Conservation (phyloP, 1,284 basidiomycete genomes). For the Papiliotrema nemorosa region DNA sequence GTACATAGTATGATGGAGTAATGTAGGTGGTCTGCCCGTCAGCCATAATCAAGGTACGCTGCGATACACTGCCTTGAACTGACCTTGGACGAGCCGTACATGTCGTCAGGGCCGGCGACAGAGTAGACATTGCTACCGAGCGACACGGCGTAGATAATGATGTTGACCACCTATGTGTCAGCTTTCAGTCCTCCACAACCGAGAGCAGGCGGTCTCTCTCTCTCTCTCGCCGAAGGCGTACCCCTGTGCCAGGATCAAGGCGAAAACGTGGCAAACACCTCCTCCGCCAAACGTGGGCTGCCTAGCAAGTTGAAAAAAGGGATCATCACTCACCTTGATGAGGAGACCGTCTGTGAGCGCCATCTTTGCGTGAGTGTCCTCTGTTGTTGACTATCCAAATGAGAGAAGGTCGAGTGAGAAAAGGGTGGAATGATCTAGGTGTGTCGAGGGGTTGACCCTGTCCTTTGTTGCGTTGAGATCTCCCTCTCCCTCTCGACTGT, state of each 20-base stretch:
- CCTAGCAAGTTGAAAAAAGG: too few species aligned
- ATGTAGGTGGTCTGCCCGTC: constrained; percentile 78
- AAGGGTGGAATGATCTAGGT: not conserved
- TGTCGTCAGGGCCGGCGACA: constrained; percentile 65
- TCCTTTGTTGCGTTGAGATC: too few species aligned
- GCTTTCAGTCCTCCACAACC: not conserved
- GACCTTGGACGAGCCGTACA: constrained; percentile 45
- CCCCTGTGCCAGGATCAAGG: too few species aligned
- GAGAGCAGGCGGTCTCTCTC: too few species aligned
- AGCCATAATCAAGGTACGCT: not conserved
- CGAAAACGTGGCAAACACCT: too few species aligned
- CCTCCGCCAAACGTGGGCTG: too few species aligned
- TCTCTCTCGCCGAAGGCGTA: too few species aligned
- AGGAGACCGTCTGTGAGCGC: constrained; percentile 64
- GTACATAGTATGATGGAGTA: constrained; percentile 72
- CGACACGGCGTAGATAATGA: constrained; percentile 64
- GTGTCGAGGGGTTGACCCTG: not conserved
- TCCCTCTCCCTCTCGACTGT: too few species aligned
- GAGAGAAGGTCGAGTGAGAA: not conserved
- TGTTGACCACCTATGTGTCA: constrained; percentile 60
- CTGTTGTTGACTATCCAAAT: not conserved
- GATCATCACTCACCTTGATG: constrained; percentile 60
- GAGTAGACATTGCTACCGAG: constrained; percentile 73
- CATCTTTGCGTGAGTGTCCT: constrained; percentile 17
- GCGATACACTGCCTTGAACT: constrained; percentile 3